Conservation (phyloP, 768 basidiomycete species). For the Lentinula detonsa region DNA sequence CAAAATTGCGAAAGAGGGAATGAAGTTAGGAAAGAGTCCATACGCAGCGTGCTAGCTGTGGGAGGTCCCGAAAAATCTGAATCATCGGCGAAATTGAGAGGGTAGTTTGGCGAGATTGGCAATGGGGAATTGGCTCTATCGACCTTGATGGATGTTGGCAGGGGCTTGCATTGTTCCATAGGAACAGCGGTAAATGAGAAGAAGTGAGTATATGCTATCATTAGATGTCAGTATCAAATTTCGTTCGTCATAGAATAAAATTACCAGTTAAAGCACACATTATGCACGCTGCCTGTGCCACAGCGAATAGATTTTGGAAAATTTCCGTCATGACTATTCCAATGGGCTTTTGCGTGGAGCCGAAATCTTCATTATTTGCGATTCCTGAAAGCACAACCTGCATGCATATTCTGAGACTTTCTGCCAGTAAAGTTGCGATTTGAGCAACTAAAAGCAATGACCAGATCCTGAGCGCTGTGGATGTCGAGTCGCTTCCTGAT, state of each 20-base stretch:
- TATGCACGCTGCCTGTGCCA: background rate
- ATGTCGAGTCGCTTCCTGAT: background rate
- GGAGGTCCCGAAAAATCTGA: background rate
- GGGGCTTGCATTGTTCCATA: background rate
- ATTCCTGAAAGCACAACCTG: background rate
- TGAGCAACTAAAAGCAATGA: background rate
- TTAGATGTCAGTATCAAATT: background rate
- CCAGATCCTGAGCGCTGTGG: background rate
- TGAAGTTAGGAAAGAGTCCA: background rate
- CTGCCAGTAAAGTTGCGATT: background rate
- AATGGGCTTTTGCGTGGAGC: background rate
- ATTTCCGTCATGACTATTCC: background rate
- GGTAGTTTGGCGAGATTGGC: background rate
- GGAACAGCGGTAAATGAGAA: background rate
- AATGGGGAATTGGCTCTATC: background rate
- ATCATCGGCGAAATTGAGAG: background rate
- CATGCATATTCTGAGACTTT: background rate
- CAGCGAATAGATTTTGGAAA: background rate
- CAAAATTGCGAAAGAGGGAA: background rate
- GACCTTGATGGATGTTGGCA: background rate
- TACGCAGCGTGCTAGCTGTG: background rate
- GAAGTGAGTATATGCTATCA: background rate
- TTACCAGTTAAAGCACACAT: background rate
- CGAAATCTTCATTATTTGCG: background rate
- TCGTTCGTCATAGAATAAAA: background rate